A percentile compares a stretch with the other conserved stretches of the same genome.
Evolutionary conservation across 2,329 filamentous ascomycete genomes (phyloP).

Genomic region (Herpomyces periplanetae): DNA sequence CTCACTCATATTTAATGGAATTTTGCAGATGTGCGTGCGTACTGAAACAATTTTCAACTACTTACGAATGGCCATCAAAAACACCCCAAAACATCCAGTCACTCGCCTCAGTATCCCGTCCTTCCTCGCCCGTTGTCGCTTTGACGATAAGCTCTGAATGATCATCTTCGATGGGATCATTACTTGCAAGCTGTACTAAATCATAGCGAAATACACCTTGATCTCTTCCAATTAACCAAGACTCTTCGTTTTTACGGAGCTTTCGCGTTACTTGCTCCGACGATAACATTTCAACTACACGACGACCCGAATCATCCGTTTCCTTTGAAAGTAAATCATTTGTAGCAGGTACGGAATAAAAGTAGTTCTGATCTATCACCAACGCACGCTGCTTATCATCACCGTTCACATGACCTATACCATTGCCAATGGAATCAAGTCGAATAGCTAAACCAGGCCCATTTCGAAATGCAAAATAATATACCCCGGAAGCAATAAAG

Average conservation of each 20-base stretch:
- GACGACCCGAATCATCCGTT: slow-evolving; percentile 42
- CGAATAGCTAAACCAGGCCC: slow-evolving; percentile 3
- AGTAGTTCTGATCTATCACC: slow-evolving; percentile 54
- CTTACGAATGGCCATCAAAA: slow-evolving; percentile 76
- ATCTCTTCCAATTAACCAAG: slow-evolving; percentile 55
- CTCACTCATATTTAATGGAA: no score
- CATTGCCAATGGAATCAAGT: slow-evolving; percentile 4
- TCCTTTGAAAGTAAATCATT: slow-evolving; percentile 61
- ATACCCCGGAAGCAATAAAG: slow-evolving; percentile 29
- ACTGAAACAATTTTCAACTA: neutral
- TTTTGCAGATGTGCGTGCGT: no score
- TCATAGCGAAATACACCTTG: slow-evolving; percentile 80
- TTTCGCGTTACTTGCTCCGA: slow-evolving; percentile 73
- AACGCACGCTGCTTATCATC: slow-evolving; percentile 23
- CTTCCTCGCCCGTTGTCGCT: slow-evolving; percentile 14
- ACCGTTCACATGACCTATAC: slow-evolving; percentile 9
- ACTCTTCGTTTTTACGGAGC: slow-evolving; percentile 57
- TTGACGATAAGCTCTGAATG: slow-evolving; percentile 68
- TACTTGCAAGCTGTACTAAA: slow-evolving; percentile 68
- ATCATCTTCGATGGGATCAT: slow-evolving; percentile 91
- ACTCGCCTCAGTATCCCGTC: slow-evolving; percentile 17
- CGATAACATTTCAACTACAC: slow-evolving; percentile 77
- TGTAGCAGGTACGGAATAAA: slow-evolving; percentile 51
- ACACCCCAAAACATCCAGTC: slow-evolving; percentile 99
- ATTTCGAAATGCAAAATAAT: slow-evolving; percentile 15